Conservation (phyloP, 768 basidiomycete species). For the Coprinopsis strossmayeri region DNA sequence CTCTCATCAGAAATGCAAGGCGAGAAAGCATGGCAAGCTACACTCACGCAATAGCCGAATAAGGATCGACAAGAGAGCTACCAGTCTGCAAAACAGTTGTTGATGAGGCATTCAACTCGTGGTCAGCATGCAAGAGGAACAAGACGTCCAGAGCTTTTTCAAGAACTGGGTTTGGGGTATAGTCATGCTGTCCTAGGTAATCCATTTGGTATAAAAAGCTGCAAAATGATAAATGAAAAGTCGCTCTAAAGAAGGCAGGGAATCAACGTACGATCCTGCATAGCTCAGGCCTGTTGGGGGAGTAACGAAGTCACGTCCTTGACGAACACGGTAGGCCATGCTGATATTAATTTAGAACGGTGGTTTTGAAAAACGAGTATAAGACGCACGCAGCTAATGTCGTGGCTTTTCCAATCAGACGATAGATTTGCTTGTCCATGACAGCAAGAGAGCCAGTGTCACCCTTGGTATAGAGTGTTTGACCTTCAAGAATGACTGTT, state of each 20-base stretch:
- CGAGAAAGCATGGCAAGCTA: neutral
- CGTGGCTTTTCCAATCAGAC: conserved; percentile 83
- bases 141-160: conserved; percentile 84
- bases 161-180: conserved; percentile 76
- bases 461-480: conserved; percentile 69
- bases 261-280: conserved; percentile 65
- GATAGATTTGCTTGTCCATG: conserved; percentile 91
- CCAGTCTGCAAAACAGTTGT: conserved; percentile 86
- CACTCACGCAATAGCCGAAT: conserved; percentile 72
- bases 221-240: neutral
- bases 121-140: conserved; percentile 86
- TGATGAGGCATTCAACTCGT: conserved; percentile 82
- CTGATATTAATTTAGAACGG: conserved; percentile 29
- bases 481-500: conserved; percentile 37
- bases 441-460: conserved; percentile 58
- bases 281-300: conserved; percentile 82
- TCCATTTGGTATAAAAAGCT: conserved; percentile 93
- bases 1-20: neutral
- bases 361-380: too few species aligned
- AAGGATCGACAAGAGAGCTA: conserved; percentile 87
- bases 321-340: conserved; percentile 91
- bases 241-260: too few species aligned
- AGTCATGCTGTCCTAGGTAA: conserved; percentile 65
- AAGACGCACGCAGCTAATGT: conserved; percentile 73
- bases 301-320: conserved; percentile 81